Evolutionary conservation across 225 moss, liverwort and hornwort species (phyloP).

Genomic region (Marchantia paleacea): DNA sequence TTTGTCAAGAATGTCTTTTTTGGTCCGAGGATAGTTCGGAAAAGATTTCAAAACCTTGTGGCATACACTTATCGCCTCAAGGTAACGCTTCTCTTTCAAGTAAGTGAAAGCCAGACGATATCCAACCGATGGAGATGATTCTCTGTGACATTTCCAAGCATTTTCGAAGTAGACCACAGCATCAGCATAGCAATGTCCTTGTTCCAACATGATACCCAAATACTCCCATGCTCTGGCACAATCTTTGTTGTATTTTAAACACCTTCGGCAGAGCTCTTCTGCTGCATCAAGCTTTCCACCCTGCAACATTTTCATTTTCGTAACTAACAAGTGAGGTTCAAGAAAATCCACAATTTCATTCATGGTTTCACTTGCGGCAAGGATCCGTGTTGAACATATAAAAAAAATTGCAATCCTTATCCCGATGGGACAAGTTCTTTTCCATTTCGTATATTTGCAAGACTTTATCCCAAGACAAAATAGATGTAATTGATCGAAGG

Average conservation of each 20-base stretch:
- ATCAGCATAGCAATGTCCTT: conserved; percentile 52
- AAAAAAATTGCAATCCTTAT: no score
- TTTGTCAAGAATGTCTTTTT: conserved; percentile 81
- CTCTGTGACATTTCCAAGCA: conserved; percentile 73
- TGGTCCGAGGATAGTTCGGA: conserved; percentile 61
- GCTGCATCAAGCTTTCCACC: conserved; percentile 71
- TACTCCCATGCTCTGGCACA: conserved; percentile 79
- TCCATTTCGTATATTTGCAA: no score
- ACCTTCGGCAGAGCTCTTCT: conserved; percentile 75
- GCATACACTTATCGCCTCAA: conserved; percentile 72
- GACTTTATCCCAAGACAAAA: no score
- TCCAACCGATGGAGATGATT: conserved; percentile 61
- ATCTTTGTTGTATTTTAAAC: conserved; percentile 77
- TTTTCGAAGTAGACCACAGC: conserved; percentile 62
- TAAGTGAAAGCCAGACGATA: conserved; percentile 67
- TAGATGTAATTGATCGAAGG: no score
- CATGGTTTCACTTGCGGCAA: no score
- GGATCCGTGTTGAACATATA: no score
- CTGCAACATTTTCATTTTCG: conserved; percentile 21
- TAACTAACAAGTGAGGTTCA: no score
- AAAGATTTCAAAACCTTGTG: conserved; percentile 58
- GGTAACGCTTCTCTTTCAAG: conserved; percentile 72
- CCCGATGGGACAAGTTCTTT: no score
- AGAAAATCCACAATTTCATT: no score
- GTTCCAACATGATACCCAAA: conserved; percentile 67